A percentile compares a stretch with the other conserved stretches of the same genome.
Evolutionary conservation across 1,139 yeast genomes (phyloP).

Genomic region (Kazachstania sp.): DNA sequence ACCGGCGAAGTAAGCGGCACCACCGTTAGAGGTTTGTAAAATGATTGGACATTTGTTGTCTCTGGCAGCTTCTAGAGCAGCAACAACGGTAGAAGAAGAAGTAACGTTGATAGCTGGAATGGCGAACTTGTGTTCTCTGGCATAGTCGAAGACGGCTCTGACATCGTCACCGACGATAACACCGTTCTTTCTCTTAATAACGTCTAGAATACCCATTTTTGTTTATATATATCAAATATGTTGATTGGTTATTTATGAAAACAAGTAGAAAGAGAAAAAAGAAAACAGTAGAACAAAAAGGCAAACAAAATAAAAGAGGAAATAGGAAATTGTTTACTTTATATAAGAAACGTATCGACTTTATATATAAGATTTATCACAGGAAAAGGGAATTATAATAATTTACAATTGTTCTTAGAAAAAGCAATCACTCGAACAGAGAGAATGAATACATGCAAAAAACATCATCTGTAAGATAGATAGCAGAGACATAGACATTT

Average conservation of each 20-base stretch:
- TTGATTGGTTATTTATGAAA: conserved; percentile 2
- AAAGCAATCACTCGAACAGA: too few species aligned
- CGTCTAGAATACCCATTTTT: conserved; percentile 48
- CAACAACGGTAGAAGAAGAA: conserved; percentile 92
- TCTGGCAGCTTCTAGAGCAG: conserved; percentile 98
- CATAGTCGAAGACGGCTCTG: conserved; percentile 82
- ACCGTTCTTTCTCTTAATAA: conserved; percentile 86
- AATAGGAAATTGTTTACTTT: background rate
- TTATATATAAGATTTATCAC: too few species aligned
- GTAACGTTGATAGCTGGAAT: conserved; percentile 98
- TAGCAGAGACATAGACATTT: too few species aligned
- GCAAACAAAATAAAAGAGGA: background rate
- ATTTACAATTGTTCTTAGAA: too few species aligned
- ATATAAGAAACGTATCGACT: background rate
- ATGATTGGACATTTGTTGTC: conserved; percentile 93
- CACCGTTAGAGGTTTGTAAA: conserved; percentile 97
- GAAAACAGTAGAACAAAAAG: background rate
- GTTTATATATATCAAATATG: background rate
- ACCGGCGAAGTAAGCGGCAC: conserved; percentile 99
- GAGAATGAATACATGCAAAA: too few species aligned
- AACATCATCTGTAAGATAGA: too few species aligned
- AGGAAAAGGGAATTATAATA: too few species aligned
- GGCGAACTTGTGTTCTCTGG: conserved; percentile 89
- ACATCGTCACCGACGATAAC: conserved; percentile 99
- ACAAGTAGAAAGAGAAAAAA: background rate